These are phyloP conservation scores for Aschersonia sp. DNA, from an alignment of 2,329 filamentous ascomycete species.

Conservation along the genomic window DNA sequence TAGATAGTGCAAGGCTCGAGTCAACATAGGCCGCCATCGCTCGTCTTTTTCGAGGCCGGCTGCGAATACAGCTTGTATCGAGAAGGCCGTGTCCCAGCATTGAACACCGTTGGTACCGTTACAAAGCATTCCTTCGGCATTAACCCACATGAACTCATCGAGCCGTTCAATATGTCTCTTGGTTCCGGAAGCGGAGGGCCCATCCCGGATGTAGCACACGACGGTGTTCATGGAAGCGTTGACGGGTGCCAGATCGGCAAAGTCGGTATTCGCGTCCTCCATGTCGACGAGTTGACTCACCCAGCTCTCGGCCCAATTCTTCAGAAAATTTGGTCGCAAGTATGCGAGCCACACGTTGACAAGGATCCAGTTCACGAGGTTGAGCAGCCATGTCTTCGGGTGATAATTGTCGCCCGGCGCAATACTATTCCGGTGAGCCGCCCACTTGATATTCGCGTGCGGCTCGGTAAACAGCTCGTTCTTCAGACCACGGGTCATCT, in stretches of 20 bases:
- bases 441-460: slow-evolving; percentile 67
- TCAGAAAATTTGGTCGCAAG: slow-evolving; percentile 51
- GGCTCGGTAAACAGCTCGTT: slow-evolving; percentile 73
- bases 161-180: slow-evolving; percentile 67
- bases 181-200: slow-evolving; percentile 58
- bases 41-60: slow-evolving; percentile 64
- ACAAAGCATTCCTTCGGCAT: slow-evolving; percentile 79
- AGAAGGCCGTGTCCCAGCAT: slow-evolving; percentile 88
- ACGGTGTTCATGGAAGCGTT: slow-evolving; percentile 86
- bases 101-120: slow-evolving; percentile 98
- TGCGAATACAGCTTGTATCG: slow-evolving; percentile 69
- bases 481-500: slow-evolving; percentile 56
- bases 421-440: slow-evolving; percentile 68
- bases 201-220: slow-evolving; percentile 71
- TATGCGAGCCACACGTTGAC: slow-evolving; percentile 71
- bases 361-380: slow-evolving; percentile 62
- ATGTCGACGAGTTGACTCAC: slow-evolving; percentile 71
- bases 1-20: slow-evolving; percentile 69
- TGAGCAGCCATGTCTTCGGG: slow-evolving; percentile 76
- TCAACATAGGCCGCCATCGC: slow-evolving; percentile 71
- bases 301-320: slow-evolving; percentile 64
- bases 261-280: slow-evolving; percentile 89
- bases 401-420: slow-evolving; percentile 75
- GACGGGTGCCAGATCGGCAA: slow-evolving; percentile 73
- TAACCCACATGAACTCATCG: slow-evolving; percentile 83